A percentile compares a stretch with the other conserved stretches of the same genome.
Conservation (phyloP, 768 basidiomycete species). For the Rhizopogon vinicolor region DNA sequence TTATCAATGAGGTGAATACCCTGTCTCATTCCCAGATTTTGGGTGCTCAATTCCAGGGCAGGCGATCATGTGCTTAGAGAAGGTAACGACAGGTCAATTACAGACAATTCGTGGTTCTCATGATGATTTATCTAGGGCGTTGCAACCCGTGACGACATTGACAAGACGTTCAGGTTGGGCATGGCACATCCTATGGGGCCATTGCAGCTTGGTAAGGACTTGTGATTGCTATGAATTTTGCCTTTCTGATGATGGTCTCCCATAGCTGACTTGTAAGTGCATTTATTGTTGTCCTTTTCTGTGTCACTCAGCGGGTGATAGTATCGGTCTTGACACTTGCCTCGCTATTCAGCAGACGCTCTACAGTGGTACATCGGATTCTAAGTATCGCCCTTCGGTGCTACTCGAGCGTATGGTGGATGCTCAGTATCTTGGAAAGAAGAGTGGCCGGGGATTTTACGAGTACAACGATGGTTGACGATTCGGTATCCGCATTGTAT, state of each 20-base stretch:
- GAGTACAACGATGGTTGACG: slow-evolving; percentile 48
- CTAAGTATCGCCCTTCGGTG: slow-evolving; percentile 90
- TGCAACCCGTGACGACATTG: slow-evolving; percentile 93
- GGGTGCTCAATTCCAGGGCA: slow-evolving; percentile 18
- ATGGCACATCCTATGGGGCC: slow-evolving; percentile 98
- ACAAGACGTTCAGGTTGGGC: slow-evolving; percentile 88
- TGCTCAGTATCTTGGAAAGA: slow-evolving; percentile 90
- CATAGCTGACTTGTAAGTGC: slow-evolving; percentile 29
- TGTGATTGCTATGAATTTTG: neutral
- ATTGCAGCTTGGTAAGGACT: slow-evolving; percentile 64
- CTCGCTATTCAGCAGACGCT: slow-evolving; percentile 89
- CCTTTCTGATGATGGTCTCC: slow-evolving; percentile 1
- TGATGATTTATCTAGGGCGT: slow-evolving; percentile 51
- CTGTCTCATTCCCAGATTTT: slow-evolving; percentile 27
- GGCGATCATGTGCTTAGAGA: slow-evolving; percentile 93
- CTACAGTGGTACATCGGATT: slow-evolving; percentile 85
- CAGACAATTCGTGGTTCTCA: neutral
- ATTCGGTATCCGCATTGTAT: neutral
- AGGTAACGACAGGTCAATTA: slow-evolving; percentile 36
- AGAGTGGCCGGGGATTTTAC: slow-evolving; percentile 93
- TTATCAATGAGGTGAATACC: slow-evolving; percentile 70
- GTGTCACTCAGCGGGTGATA: slow-evolving; percentile 22
- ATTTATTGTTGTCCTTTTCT: neutral
- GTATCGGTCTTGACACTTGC: slow-evolving; percentile 98
- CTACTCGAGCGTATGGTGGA: slow-evolving; percentile 95